Base-by-base conservation (phyloP, 805 yeast genomes). In the Saturnispora dispora region DNA sequence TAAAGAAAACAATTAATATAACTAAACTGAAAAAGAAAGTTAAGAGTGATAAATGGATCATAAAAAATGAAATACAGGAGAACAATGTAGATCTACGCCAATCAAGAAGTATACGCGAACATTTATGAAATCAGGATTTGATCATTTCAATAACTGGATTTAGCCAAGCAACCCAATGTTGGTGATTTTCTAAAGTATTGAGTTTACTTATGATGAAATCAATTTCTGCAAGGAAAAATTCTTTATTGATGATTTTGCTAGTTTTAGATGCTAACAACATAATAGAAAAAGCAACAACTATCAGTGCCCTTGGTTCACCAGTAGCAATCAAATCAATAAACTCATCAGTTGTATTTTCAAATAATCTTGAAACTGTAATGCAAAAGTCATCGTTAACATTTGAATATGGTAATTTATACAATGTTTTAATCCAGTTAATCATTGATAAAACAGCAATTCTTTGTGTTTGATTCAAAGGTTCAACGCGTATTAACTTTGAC, bases 301-400 rank as follows among this genome's bases (percentile, higher is more conserved):
- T 56, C 17, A 60, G 36, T 4, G 58, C 50, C 27, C 63, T 50
- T 33, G 61, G 58, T 44, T 59, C 62, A 25, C 54, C 52, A 7
- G 47, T 43, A 15, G 47, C 52, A 7, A 57, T 52, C n/a, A 57
- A 46, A 28, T 52, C 49, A 11, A 49, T 45, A 32, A 50, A 50
- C n/a, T 47, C 36, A 32, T 43, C 32, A 23, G 37, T 36, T 20
- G 51, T 27, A 27, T 53, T 59, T 15, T 52, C 46, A 43, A 56
- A 40, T 51, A 55, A 54, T 45, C 62, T 50, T 7, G 51, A 42
- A 11, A 58, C 44, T 15, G 59, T 51, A 4, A 53, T 45, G 17
- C 55, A 41, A 7, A 56, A 42, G 36, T 60, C 63, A 13, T 42
- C 45, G n/a, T 48, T 54, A 17, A 53, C 52, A 13, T 48, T 22